Conservation (phyloP, 495 filamentous ascomycete species). For the Neurospora sublineolata region DNA sequence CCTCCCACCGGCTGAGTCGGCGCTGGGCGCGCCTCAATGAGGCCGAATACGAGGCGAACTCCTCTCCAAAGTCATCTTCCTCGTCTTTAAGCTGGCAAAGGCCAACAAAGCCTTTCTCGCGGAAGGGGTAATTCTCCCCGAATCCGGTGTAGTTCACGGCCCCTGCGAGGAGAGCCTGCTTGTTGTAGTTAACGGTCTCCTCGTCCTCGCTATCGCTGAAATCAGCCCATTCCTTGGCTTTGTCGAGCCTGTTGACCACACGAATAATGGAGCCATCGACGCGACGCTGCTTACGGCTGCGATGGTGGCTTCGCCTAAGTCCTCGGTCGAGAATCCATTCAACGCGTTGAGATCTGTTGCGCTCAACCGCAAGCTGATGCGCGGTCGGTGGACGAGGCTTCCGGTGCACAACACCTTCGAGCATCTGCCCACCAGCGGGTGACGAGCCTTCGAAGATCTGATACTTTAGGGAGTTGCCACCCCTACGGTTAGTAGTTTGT, state of each 20-base stretch:
- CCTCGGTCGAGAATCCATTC: conserved; percentile 76
- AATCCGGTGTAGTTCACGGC: conserved; percentile 3
- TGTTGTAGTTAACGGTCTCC: conserved; percentile 30
- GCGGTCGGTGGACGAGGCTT: conserved; percentile 73
- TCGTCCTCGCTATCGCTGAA: conserved; percentile 78
- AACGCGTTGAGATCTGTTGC: conserved; percentile 76
- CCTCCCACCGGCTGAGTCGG: conserved; percentile 65
- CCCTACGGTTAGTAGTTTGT: conserved; percentile 31
- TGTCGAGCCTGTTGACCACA: conserved; percentile 50
- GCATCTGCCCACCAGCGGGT: conserved; percentile 28
- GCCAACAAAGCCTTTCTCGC: conserved; percentile 53
- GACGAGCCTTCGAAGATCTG: conserved; percentile 41
- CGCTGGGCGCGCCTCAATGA: conserved; percentile 57
- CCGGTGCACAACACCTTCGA: conserved; percentile 33
- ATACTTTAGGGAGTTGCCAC: conserved; percentile 37
- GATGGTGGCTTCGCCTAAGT: conserved; percentile 50
- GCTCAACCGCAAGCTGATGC: conserved; percentile 85
- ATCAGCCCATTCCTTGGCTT: conserved; percentile 49
- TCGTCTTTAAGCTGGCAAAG: conserved; percentile 53
- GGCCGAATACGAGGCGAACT: conserved; percentile 58
- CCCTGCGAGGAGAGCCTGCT: conserved; percentile 5
- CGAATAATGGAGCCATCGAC: conserved; percentile 53
- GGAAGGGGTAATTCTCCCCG: conserved; percentile 20
- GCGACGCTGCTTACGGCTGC: conserved; percentile 47
- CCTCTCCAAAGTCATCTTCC: conserved; percentile 70